Evolutionary conservation across 805 yeast genomes (phyloP).

Genomic region (Kodamaea leandrae): DNA sequence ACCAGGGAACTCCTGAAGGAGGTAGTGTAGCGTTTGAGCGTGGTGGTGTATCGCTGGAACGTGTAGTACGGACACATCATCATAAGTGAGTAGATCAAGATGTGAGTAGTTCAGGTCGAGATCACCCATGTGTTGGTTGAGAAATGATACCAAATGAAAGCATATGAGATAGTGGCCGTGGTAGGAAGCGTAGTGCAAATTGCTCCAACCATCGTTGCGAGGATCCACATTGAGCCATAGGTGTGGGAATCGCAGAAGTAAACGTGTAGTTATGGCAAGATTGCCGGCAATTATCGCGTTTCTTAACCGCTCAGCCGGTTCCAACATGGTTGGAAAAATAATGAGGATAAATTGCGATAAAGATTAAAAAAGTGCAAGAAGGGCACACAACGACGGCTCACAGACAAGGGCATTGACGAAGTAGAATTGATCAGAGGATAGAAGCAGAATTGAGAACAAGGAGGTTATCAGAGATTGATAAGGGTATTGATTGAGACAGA

Average conservation of each 20-base stretch:
- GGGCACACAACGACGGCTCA: too few species aligned
- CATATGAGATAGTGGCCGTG: conserved; percentile 71
- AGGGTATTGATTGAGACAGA: too few species aligned
- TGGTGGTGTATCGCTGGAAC: conserved; percentile 57
- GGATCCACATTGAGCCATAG: conserved; percentile 68
- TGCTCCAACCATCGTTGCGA: conserved; percentile 69
- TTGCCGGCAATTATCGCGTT: conserved; percentile 64
- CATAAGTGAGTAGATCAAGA: conserved; percentile 46
- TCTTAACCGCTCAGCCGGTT: conserved; percentile 65
- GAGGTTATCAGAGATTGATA: too few species aligned
- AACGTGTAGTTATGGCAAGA: conserved; percentile 57
- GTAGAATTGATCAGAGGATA: too few species aligned
- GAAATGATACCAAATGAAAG: conserved; percentile 49
- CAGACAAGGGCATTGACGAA: too few species aligned
- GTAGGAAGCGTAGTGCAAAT: conserved; percentile 76
- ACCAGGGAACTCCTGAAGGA: conserved; percentile 51
- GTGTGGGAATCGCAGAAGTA: conserved; percentile 67
- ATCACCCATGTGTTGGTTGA: conserved; percentile 29
- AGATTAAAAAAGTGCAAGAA: too few species aligned
- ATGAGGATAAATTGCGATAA: too few species aligned
- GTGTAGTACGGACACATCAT: conserved; percentile 66
- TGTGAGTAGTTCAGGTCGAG: conserved; percentile 15
- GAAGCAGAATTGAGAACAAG: too few species aligned
- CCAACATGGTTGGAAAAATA: conserved; percentile 41
- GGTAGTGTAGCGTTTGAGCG: conserved; percentile 68